Evolutionary conservation across 2,329 filamentous ascomycete genomes (phyloP).

Genomic region (Aspergillus niger): DNA sequence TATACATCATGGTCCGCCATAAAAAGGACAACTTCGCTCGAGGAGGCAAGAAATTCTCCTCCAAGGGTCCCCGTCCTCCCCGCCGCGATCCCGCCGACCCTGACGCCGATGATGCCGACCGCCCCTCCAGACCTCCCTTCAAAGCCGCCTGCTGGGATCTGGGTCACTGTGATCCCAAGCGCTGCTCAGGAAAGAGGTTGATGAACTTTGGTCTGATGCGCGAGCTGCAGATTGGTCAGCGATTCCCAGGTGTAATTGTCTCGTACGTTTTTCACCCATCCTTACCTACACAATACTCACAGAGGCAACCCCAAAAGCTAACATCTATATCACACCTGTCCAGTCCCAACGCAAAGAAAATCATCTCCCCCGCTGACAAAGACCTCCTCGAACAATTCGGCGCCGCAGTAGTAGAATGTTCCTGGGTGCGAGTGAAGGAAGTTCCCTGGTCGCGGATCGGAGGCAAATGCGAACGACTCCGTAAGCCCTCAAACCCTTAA

Average conservation of each 20-base stretch:
- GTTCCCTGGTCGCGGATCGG: slow-evolving; percentile 90
- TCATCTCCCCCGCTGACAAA: slow-evolving; percentile 79
- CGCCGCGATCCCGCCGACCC: slow-evolving; percentile 50
- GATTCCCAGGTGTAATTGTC: slow-evolving; percentile 88
- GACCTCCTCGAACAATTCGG: slow-evolving; percentile 83
- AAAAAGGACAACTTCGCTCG: slow-evolving; percentile 82
- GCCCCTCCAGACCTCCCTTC: slow-evolving; percentile 57
- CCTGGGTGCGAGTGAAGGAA: slow-evolving; percentile 90
- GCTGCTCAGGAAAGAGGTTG: slow-evolving; percentile 92
- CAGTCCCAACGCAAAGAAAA: slow-evolving; percentile 81
- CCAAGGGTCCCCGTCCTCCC: slow-evolving; percentile 55
- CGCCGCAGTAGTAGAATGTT: slow-evolving; percentile 94
- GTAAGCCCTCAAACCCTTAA: slow-evolving; percentile 33
- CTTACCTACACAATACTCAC: too few relatives aligned
- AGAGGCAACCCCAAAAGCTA: not conserved
- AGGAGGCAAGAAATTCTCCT: slow-evolving; percentile 71
- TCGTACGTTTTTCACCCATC: slow-evolving; percentile 53
- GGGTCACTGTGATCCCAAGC: slow-evolving; percentile 94
- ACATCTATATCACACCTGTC: not conserved
- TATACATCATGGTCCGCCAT: slow-evolving; percentile 80
- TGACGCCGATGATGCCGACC: slow-evolving; percentile 26
- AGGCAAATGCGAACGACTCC: slow-evolving; percentile 83
- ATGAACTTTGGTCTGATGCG: slow-evolving; percentile 94
- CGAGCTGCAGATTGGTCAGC: slow-evolving; percentile 86
- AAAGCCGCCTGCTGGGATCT: slow-evolving; percentile 98